phyloP scores from a whole-genome alignment of 2,329 filamentous ascomycete genomes.

The Alternaria brassicicola region DNA sequence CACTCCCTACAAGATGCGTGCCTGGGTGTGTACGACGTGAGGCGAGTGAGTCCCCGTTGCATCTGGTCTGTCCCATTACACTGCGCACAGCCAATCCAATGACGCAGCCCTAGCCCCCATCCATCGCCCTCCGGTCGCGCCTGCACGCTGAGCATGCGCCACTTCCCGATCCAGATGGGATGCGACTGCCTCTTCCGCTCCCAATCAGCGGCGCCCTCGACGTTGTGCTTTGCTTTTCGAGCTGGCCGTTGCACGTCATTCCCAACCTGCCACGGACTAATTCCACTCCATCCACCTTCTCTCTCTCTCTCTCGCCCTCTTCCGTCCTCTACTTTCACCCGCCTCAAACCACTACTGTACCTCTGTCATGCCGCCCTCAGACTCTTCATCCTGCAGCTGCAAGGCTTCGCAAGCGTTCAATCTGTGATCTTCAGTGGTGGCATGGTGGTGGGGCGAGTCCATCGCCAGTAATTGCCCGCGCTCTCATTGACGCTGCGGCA shows the following conservation, averaged over 20 bases:
- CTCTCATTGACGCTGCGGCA: slow-evolving; percentile 10
- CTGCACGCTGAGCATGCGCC: slow-evolving; percentile 5
- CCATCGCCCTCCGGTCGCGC: slow-evolving; percentile 6
- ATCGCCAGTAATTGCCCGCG: slow-evolving; percentile 1
- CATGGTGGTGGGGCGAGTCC: slow-evolving; percentile 11
- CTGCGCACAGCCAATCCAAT: slow-evolving; percentile 10
- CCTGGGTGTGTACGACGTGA: background rate
- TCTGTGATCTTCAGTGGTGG: background rate
- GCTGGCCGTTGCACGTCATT: slow-evolving; percentile 16
- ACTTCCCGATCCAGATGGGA: slow-evolving; percentile 17
- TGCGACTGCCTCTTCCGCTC: slow-evolving; percentile 7
- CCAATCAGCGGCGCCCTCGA: background rate
- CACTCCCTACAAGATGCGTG: background rate
- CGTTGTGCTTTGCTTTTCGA: background rate
- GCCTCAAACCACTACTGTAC: background rate
- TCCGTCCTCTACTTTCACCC: background rate
- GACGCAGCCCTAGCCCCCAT: slow-evolving; percentile 18
- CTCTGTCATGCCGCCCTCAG: slow-evolving; percentile 27
- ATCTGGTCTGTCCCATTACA: background rate
- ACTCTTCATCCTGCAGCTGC: slow-evolving; percentile 14
- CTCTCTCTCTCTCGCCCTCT: no score
- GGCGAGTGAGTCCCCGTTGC: no score
- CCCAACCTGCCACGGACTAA: slow-evolving; percentile 12
- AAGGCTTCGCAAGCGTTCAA: slow-evolving; percentile 7
- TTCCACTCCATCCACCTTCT: background rate